Evolutionary conservation across 1,284 basidiomycete genomes (phyloP).

Genomic region (Ceratobasidium sp.): DNA sequence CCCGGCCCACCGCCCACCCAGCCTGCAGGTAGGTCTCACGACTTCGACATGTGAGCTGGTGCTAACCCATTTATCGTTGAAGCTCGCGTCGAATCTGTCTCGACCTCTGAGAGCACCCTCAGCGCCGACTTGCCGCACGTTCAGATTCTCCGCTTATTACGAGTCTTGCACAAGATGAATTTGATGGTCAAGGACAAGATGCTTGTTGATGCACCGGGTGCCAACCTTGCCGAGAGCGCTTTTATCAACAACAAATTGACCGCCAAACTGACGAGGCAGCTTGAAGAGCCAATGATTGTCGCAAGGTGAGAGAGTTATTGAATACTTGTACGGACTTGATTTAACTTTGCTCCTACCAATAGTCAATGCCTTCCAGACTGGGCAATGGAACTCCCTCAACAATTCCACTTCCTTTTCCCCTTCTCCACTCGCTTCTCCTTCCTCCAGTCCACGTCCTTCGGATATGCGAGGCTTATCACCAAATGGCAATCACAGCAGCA

Average conservation of each 20-base stretch:
- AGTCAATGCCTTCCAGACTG: constrained; percentile 96
- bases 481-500: constrained; percentile 87
- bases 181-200: constrained; percentile 68
- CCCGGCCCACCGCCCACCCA: constrained; percentile 71
- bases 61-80: too few species aligned
- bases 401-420: constrained; percentile 98
- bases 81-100: constrained; percentile 19
- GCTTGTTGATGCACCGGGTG: constrained; percentile 55
- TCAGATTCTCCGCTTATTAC: constrained; percentile 88
- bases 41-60: background rate
- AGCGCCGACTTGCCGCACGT: constrained; percentile 79
- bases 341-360: constrained; percentile 19
- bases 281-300: constrained; percentile 99
- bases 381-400: constrained; percentile 91
- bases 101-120: constrained; percentile 21
- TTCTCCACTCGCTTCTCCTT: constrained; percentile 97
- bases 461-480: constrained; percentile 90
- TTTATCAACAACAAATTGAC: constrained; percentile 99
- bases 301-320: constrained; percentile 68
- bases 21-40: background rate
- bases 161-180: constrained; percentile 81
- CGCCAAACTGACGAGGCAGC: constrained; percentile 95
- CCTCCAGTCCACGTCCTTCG: constrained; percentile 96
- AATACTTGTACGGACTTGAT: background rate
- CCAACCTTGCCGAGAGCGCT: constrained; percentile 67